Percentiles rank a stretch among this genome's conserved stretches.
These are phyloP conservation scores for Exophiala dermatitidis DNA, from an alignment of 2,329 filamentous ascomycete species.

Conservation along the genomic window DNA sequence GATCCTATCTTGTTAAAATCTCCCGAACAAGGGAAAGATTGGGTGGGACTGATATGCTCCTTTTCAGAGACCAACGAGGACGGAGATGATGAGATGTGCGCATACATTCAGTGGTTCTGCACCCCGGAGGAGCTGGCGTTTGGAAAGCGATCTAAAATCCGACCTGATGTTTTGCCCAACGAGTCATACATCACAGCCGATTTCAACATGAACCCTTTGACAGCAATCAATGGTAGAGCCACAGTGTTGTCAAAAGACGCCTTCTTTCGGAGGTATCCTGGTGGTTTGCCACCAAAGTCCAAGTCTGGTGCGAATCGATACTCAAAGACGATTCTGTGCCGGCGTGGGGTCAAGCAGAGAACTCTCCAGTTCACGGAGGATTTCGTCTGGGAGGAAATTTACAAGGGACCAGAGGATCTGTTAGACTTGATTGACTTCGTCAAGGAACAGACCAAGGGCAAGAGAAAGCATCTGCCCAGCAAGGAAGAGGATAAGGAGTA, in stretches of 20 bases:
- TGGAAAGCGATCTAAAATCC: slow-evolving; percentile 53
- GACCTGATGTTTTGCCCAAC: slow-evolving; percentile 72
- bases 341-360: slow-evolving; percentile 78
- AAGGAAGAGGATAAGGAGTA: slow-evolving; percentile 24
- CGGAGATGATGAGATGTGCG: slow-evolving; percentile 62
- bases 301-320: slow-evolving; percentile 56
- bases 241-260: slow-evolving; percentile 64
- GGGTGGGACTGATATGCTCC: slow-evolving; percentile 82
- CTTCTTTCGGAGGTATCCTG: slow-evolving; percentile 65
- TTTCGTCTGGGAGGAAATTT: slow-evolving; percentile 85
- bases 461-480: slow-evolving; percentile 9
- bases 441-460: slow-evolving; percentile 61
- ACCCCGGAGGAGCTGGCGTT: slow-evolving; percentile 72
- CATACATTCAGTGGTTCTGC: slow-evolving; percentile 87
- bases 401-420: slow-evolving; percentile 58
- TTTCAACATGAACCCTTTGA: slow-evolving; percentile 78
- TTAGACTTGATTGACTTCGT: slow-evolving; percentile 60
- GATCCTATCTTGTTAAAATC: slow-evolving; percentile 83
- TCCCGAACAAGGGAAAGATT: slow-evolving; percentile 77
- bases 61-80: slow-evolving; percentile 69
- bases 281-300: slow-evolving; percentile 63
- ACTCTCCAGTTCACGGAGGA: slow-evolving; percentile 89
- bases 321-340: slow-evolving; percentile 84
- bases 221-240: slow-evolving; percentile 85
- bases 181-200: slow-evolving; percentile 87